These are phyloP conservation scores for Chaetomium strumarium DNA, from an alignment of 2,329 filamentous ascomycete genomes.

Conservation along the genomic window DNA sequence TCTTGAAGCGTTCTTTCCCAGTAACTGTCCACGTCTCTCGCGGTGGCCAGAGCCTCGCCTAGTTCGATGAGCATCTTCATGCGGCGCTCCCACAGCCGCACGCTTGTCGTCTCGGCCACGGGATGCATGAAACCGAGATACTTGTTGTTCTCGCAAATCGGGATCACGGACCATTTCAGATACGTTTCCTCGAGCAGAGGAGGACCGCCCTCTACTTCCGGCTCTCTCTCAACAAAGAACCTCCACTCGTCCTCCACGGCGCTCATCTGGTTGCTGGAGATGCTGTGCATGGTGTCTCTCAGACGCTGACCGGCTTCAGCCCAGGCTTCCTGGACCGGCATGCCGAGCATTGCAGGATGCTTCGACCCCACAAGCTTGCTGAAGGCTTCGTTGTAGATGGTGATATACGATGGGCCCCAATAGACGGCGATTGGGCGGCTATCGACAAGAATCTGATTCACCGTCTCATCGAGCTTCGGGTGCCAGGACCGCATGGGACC, in stretches of 20 bases:
- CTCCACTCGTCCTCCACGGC: constrained; percentile 39
- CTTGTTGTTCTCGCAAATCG: constrained; percentile 38
- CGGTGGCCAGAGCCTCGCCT: constrained; percentile 39
- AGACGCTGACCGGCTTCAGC: constrained; percentile 40
- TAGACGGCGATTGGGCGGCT: constrained; percentile 50
- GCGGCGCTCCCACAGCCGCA: constrained; percentile 43
- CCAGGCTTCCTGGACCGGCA: constrained; percentile 55
- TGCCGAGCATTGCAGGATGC: constrained; percentile 58
- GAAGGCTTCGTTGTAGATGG: constrained; percentile 70
- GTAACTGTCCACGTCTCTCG: constrained; percentile 41
- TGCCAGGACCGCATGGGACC: constrained; percentile 41
- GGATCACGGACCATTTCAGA: constrained; percentile 43
- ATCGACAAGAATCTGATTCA: constrained; percentile 37
- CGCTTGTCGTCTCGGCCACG: constrained; percentile 42
- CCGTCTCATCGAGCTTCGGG: constrained; percentile 36
- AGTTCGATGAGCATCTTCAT: constrained; percentile 45
- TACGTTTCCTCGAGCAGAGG: constrained; percentile 41
- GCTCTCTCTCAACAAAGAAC: constrained; percentile 38
- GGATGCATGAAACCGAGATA: constrained; percentile 44
- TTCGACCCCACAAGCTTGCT: constrained; percentile 55
- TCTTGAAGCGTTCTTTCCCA: constrained; percentile 42
- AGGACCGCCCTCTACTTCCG: constrained; percentile 27
- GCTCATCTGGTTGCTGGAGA: constrained; percentile 29
- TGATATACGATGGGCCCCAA: constrained; percentile 55
- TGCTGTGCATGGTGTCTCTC: constrained; percentile 35